Base-by-base conservation (phyloP, 2,329 filamentous ascomycete genomes). In the Fusarium cyanostomum region DNA sequence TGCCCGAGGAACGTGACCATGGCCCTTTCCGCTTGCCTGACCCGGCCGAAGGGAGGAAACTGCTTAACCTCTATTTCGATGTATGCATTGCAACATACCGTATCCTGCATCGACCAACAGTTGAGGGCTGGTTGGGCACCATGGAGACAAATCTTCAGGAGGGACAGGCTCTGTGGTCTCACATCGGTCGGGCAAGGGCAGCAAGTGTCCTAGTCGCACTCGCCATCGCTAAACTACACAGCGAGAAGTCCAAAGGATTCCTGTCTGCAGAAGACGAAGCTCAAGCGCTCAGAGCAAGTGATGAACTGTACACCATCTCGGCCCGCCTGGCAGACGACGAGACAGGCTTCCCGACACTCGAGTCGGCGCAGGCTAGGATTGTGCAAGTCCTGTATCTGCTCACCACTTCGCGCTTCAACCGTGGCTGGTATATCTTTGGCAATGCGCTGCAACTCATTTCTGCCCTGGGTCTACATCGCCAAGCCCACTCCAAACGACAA, bases 351-450 rank as follows among this genome's bases (percentile, higher is more conserved):
- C 83, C 84, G 0, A 79, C 78, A 13, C 64, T 88, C 2, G 83
- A 87, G 34, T 84, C 82, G 0, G 84, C 85, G 1, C 86, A 89
- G 69, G 84, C 83, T 16, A 77, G 84, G 26, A 71, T 88, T 0
- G 77, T 86, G 1, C 84, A 87, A 62, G 85, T 84, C 11, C 77
- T 87, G 7, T 88, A 86, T 58, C 76, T 88, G 16, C 75, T 88
- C 0, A 82, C 81, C 5, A 86, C 86, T 0, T 86, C 85, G 1
- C 79, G 86, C 0, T 82, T 86, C 66, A 88, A 87, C 52, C 82
- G 86, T 35, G 85, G 83, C 15, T 88, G 85, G 84, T 86, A 84
- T 66, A 76, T 81, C 3, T 88, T 88, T 67, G 85, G 86, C 0
- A 86, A 80, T 3, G 80, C 82, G 0, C 74, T 85, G 3, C 86